Evolutionary conservation across 2,329 filamentous ascomycete genomes (phyloP), one percentile per base, ranked within the genome.

Genomic region (Aspergillus sp.): DNA sequence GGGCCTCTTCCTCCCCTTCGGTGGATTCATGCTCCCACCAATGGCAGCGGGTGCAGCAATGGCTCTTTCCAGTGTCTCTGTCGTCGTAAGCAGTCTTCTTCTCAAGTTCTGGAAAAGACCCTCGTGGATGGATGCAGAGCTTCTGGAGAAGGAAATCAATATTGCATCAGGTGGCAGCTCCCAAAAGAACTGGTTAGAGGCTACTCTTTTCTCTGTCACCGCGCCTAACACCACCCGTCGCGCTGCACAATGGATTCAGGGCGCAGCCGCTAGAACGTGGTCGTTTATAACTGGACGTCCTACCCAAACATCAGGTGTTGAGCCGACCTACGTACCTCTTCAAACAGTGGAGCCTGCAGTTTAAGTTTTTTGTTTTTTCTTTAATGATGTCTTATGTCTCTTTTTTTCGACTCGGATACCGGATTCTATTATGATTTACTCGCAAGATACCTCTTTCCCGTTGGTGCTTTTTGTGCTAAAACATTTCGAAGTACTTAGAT

Each of bases 31-130:
- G 70, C 81, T 98, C 63, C 95, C 96, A 65, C 93, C 95, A 23
- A 93, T 98, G 88, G 92, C 93, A 50, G 95, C 95, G 1, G 93
- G 92, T 19, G 91, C 90, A 3, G 95, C 95, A 50, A 98, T 99
- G 93, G 93, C 93, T 1, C 86, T 84, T 63, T 95, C 90, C 57
- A 93, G 89, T 64, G 91, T 99, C 47, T 95, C 89, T 59, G 95
- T 99, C 4, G 93, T 98, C 0, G 81, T 88, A 5, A 93, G 88
- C 73, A 91, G 88, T 65, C 78, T 99, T 56, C 81, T 96, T 40
- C 81, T 99, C 60, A 96, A 91, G 72, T 87, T 91, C 72, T 98
- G 93, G 93, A 85, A 81, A 62, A 81, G 93, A 15, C 95, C 95
- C 0, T 76, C 77, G 31, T 98, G 92, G 92, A 93, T 98, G 90